Evolutionary conservation across 2,329 filamentous ascomycete species (phyloP).

Genomic region (Hypomyces perniciosus): DNA sequence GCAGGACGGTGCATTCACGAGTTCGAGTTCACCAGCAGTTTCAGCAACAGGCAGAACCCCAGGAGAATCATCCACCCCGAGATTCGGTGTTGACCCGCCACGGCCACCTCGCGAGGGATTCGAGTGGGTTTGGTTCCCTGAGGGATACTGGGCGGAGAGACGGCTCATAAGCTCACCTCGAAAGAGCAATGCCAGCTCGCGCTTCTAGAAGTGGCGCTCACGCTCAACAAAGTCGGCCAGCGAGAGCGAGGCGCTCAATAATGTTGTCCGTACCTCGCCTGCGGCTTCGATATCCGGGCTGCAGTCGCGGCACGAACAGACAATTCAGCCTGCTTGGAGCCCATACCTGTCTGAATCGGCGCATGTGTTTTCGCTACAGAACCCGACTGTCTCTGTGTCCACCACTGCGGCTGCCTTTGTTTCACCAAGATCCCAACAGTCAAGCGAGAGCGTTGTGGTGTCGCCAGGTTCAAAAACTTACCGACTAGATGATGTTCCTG

Average conservation of each 20-base stretch:
- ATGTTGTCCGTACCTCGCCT: constrained; percentile 20
- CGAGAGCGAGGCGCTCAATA: constrained; percentile 22
- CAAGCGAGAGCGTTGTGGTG: constrained; percentile 9
- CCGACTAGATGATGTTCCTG: not conserved
- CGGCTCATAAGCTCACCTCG: constrained; percentile 23
- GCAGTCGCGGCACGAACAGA: constrained; percentile 3
- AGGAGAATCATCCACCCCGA: constrained; percentile 7
- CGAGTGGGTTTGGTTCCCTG: constrained; percentile 60
- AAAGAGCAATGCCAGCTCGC: constrained; percentile 28
- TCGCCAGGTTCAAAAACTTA: constrained; percentile 3
- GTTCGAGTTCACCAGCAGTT: not conserved
- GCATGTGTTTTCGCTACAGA: constrained; percentile 43
- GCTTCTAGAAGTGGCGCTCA: constrained; percentile 37
- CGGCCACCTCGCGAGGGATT: constrained; percentile 47
- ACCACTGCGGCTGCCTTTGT: not conserved
- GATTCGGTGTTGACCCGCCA: constrained; percentile 44
- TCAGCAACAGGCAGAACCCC: constrained; percentile 4
- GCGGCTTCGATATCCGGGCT: constrained; percentile 15
- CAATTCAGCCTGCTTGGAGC: constrained; percentile 25
- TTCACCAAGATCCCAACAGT: constrained; percentile 6
- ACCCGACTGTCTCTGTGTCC: constrained; percentile 14
- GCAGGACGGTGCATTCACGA: constrained; percentile 12
- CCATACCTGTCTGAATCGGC: constrained; percentile 43
- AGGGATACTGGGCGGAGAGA: constrained; percentile 59
- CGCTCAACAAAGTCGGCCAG: constrained; percentile 32